Evolutionary conservation across 176 grass and related monocot species (phyloP), one percentile per base, ranked within the genome.

Genomic region (Aegilops longissima): DNA sequence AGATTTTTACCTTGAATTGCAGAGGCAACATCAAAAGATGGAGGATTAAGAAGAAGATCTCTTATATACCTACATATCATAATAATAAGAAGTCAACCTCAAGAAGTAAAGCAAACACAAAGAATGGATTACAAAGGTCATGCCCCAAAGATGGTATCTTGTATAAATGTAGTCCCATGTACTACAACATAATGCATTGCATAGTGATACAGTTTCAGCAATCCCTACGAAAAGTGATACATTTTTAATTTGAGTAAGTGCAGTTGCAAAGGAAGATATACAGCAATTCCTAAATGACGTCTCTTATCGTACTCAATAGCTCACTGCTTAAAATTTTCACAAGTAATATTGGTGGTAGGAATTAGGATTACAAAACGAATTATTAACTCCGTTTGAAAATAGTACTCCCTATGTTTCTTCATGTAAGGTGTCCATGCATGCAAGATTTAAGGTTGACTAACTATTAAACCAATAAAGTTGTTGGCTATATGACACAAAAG

Each of bases 21-120:
- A 82, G 86, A 92, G 6, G 92, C 92, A 85, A 94, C 86, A 77
- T 92, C 91, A 65, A 94, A 95, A 78, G 83, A 85, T 77, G 93
- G 96, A 89, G 96, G 96, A 76, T 91, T 95, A 87, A 98, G 90
- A 77, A 98, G 91, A 86, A 98, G 96, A 94, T 98, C 96, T 90
- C 96, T 91, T 86, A 95, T 89, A 74, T 95, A 98, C 93, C 93
- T 98, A 58, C 45, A 80, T 61, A 66, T 70, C 45, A 90, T 23
- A 73, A 80, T 18, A 45, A 80, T 13, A 58, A 80, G 59, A 80
- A 39, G 23, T n/a, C 36, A 30, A 24, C 80, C 44, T 39, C 34
- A 87, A 49, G 4, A 80, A 61, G 25, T 52, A 83, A 56, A 83
- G 64, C 39, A 14, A n/a, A 71, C 12, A 59, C 73, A 40, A 42